Base-by-base conservation (phyloP, 1,284 basidiomycete genomes). In the Rhizoctonia solani region DNA sequence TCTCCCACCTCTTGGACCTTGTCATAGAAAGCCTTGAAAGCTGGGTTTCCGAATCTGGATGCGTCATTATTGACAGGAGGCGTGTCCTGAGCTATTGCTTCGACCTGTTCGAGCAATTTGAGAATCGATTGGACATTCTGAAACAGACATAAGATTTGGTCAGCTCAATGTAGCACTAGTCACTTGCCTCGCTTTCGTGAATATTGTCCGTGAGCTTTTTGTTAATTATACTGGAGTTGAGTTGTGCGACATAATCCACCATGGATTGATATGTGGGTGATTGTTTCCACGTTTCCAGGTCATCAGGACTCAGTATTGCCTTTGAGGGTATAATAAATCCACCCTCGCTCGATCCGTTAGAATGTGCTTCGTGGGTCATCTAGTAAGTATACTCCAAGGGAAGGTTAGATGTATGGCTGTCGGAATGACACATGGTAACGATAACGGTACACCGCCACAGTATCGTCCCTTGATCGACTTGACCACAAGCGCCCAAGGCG, bases 1-100 rank as follows among this genome's bases (percentile, higher is more conserved):
- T 69, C 25, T 74, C 82, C 72, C 73, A 90, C 92, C 77, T 90
- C 82, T 19, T 79, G 75, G 14, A 98, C 81, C 73, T 87, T 86
- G 77, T 96, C 93, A 74, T 96, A 93, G 74, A 99, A 95, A 0
- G 85, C 86, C 73, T 91, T 83, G 79, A 99, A 99, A 0, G 96
- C 96, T 1, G 96, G 95, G 77, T 99, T 99, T 1, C 96, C 97
- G 74, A 99, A 99, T 27, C 97, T 82, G 49, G 95, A 98, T 0
- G 88, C 87, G 69, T 89, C 86, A 75, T 98, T 98, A 72, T 95
- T 90, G 23, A 96, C 87, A 0, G 95, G 88, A 2, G 96, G 96
- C 0, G 87, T 94, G 1, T 80, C 81, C 37, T 81, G 80, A 1
- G 87, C 90, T 32, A 90, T 79, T 44, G 80, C 74, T 74, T 92